Evolutionary conservation across 352 stramenopile genomes (phyloP).

Genomic region (Phytophthora quininea): DNA sequence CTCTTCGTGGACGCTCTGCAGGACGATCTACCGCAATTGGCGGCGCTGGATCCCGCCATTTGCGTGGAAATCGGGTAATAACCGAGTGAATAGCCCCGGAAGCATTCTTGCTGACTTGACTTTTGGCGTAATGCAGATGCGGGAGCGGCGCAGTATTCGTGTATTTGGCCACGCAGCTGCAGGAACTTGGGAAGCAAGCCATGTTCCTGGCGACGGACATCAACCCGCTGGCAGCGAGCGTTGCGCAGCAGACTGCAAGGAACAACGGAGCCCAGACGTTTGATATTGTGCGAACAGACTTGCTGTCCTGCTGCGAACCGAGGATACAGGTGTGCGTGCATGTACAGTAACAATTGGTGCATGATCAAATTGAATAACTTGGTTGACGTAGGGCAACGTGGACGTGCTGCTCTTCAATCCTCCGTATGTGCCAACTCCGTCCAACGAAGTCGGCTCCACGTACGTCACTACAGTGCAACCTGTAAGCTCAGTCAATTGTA

Average conservation of each 20-base stretch:
- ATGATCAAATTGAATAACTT: neutral
- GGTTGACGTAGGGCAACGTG: constrained; percentile 51
- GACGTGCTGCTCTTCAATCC: constrained; percentile 99
- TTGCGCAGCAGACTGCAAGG: constrained; percentile 83
- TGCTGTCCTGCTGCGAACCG: constrained; percentile 68
- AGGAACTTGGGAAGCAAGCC: constrained; percentile 53
- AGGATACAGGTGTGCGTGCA: constrained; percentile 54
- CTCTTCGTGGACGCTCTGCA: constrained; percentile 96
- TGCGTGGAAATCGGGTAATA: constrained; percentile 91
- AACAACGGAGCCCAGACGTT: constrained; percentile 82
- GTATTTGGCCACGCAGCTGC: constrained; percentile 82
- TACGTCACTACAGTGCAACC: too few species aligned
- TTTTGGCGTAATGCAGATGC: constrained; percentile 32
- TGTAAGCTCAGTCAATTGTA: neutral
- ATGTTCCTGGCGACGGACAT: constrained; percentile 93
- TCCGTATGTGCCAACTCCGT: constrained; percentile 97
- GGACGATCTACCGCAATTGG: constrained; percentile 77
- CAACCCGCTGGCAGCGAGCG: constrained; percentile 88
- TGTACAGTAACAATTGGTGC: neutral
- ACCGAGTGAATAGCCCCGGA: neutral
- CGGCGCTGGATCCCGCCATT: constrained; percentile 59
- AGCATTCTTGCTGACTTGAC: neutral
- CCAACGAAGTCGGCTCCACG: constrained; percentile 93
- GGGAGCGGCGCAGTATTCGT: constrained; percentile 72
- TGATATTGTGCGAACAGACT: constrained; percentile 87